Conservation (phyloP, 2,329 filamentous ascomycete species). For the Verticillium klebahnii region DNA sequence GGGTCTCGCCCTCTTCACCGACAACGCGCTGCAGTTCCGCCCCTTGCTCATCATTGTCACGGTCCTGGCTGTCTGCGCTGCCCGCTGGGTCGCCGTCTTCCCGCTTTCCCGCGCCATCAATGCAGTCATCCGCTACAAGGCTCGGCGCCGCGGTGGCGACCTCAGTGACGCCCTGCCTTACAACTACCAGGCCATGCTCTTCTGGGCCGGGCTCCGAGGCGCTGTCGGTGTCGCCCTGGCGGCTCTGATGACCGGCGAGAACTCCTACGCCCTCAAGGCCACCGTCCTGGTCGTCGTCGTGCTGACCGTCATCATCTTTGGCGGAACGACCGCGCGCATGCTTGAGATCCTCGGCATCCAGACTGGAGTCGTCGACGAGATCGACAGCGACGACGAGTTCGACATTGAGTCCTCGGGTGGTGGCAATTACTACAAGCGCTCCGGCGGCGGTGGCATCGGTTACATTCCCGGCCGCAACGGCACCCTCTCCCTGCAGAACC, state of each 20-base stretch:
- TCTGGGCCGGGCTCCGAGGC: conserved; percentile 93
- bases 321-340: conserved; percentile 95
- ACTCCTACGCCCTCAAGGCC: conserved; percentile 77
- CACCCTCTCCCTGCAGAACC: conserved; percentile 52
- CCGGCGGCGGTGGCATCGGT: conserved; percentile 65
- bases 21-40: conserved; percentile 82
- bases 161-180: conserved; percentile 85
- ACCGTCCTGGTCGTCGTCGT: conserved; percentile 98
- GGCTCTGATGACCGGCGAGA: conserved; percentile 77
- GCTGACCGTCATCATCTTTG: conserved; percentile 97
- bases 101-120: conserved; percentile 88
- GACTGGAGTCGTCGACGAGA: conserved; percentile 93
- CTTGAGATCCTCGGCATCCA: conserved; percentile 94
- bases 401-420: conserved; percentile 78
- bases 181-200: conserved; percentile 99
- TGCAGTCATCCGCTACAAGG: conserved; percentile 84
- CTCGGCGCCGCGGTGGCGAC: conserved; percentile 67
- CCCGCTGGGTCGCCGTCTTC: conserved; percentile 91
- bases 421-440: conserved; percentile 76
- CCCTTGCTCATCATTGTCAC: conserved; percentile 93
- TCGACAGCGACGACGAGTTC: conserved; percentile 97
- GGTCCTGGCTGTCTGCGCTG: conserved; percentile 84
- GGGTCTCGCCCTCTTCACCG: conserved; percentile 89
- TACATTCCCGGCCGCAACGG: conserved; percentile 66
- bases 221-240: conserved; percentile 94